phyloP scores from a whole-genome alignment of 306 rosid genomes.

The Nissolia schottii region DNA sequence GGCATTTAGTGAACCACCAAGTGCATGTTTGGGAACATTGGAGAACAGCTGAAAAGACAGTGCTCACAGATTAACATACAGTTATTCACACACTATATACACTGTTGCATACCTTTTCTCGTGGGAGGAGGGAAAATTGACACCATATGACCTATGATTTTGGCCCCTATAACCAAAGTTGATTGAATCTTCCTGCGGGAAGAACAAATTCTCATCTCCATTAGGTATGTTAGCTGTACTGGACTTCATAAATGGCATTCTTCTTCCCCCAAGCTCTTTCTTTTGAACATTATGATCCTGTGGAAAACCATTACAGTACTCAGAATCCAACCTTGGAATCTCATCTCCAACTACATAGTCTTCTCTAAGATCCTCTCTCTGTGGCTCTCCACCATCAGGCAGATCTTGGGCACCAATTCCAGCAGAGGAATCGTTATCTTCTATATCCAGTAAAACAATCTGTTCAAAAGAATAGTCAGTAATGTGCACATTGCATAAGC shows the following conservation, averaged over 20 bases:
- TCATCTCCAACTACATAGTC: conserved; percentile 50
- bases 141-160: conserved; percentile 36
- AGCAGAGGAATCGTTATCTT: conserved; percentile 73
- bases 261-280: conserved; percentile 58
- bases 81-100: conserved; percentile 5
- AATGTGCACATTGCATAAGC: conserved; percentile 3
- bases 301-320: conserved; percentile 44
- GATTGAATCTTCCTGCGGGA: conserved; percentile 43
- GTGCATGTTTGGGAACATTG: no score
- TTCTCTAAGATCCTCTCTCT: conserved; percentile 49
- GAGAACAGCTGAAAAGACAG: no score
- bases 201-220: conserved; percentile 38
- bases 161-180: conserved; percentile 42
- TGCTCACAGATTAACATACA: neutral
- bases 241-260: conserved; percentile 41
- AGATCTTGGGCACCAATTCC: conserved; percentile 52
- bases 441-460: conserved; percentile 92
- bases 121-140: conserved; percentile 29
- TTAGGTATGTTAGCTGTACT: conserved; percentile 36
- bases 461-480: conserved; percentile 39
- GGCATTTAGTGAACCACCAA: neutral
- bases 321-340: conserved; percentile 37
- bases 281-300: conserved; percentile 39
- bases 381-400: conserved; percentile 48
- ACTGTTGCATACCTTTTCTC: conserved; percentile 62